Conservation (phyloP, 179 eudicot species). For the Gypsophila paniculata region DNA sequence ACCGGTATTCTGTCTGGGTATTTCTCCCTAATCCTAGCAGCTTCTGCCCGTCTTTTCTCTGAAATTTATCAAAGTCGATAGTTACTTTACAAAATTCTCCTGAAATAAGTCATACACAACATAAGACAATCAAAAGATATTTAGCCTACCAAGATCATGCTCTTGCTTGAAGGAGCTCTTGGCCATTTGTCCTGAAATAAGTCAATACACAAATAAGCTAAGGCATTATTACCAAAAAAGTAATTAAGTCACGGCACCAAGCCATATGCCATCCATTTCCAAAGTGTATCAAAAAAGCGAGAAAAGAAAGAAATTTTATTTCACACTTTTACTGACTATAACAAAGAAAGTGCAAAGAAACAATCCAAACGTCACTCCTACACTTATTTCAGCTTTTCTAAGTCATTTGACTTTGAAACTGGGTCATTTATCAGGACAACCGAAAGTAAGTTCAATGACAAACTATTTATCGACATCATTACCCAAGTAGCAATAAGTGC, state of each 20-base stretch:
- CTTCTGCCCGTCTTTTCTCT: slow-evolving; percentile 80
- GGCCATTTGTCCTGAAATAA: slow-evolving; percentile 47
- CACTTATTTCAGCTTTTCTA: neutral
- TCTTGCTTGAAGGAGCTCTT: slow-evolving; percentile 63
- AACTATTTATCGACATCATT: neutral
- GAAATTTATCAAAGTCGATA: slow-evolving; percentile 15
- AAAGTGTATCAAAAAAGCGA: neutral
- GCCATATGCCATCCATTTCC: neutral
- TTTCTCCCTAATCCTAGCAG: slow-evolving; percentile 75
- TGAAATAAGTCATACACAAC: neutral
- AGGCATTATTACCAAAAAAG: neutral
- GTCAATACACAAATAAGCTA: neutral
- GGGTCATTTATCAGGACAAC: neutral
- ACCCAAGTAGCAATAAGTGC: neutral
- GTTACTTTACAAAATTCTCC: neutral
- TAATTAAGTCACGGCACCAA: neutral
- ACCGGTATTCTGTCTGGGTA: slow-evolving; percentile 81
- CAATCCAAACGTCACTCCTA: neutral
- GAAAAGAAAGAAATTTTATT: neutral
- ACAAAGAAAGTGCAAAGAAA: neutral
- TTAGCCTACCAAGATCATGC: slow-evolving; percentile 42
- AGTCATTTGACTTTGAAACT: neutral
- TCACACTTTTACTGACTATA: neutral
- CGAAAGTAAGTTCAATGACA: neutral
- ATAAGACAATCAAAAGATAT: neutral